Percentiles rank a stretch among this genome's conserved stretches.
These are phyloP conservation scores for Polygonum aviculare DNA, from an alignment of 148 eudicot species.

Conservation along the genomic window DNA sequence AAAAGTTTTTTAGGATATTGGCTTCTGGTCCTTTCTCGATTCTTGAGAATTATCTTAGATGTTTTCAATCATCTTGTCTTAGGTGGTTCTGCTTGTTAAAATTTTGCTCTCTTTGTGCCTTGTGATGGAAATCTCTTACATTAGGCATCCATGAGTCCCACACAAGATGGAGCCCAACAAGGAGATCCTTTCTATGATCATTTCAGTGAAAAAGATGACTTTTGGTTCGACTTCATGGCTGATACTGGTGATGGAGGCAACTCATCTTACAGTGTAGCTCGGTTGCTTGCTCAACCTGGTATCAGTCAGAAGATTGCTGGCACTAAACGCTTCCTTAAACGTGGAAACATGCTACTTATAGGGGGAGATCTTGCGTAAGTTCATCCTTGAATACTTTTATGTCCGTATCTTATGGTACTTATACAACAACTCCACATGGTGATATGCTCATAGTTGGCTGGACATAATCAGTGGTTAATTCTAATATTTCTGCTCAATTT, in stretches of 20 bases:
- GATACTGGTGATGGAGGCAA: conserved; percentile 99
- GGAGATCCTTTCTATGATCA: conserved; percentile 79
- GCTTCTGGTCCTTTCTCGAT: background rate
- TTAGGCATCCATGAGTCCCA: conserved; percentile 83
- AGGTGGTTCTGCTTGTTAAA: background rate
- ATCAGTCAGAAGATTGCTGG: conserved; percentile 32
- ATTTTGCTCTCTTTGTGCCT: background rate
- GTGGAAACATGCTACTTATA: conserved; percentile 71
- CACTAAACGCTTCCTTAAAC: conserved; percentile 37
- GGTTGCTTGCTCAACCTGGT: conserved; percentile 86
- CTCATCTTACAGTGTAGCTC: conserved; percentile 77
- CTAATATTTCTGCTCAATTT: conserved; percentile 5
- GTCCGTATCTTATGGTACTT: background rate
- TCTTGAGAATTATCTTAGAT: background rate
- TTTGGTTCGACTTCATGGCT: conserved; percentile 99
- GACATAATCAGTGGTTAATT: background rate
- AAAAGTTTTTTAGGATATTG: background rate
- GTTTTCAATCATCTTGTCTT: background rate
- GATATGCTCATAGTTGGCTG: background rate
- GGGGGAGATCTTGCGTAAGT: conserved; percentile 99
- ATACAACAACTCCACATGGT: background rate
- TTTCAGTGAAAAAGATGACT: conserved; percentile 60
- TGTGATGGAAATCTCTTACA: background rate
- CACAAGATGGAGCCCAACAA: conserved; percentile 50
- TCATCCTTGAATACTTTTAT: background rate